These are phyloP conservation scores for Alloteropsis semialata DNA, from an alignment of 176 grass and related monocot species.

Conservation along the genomic window DNA sequence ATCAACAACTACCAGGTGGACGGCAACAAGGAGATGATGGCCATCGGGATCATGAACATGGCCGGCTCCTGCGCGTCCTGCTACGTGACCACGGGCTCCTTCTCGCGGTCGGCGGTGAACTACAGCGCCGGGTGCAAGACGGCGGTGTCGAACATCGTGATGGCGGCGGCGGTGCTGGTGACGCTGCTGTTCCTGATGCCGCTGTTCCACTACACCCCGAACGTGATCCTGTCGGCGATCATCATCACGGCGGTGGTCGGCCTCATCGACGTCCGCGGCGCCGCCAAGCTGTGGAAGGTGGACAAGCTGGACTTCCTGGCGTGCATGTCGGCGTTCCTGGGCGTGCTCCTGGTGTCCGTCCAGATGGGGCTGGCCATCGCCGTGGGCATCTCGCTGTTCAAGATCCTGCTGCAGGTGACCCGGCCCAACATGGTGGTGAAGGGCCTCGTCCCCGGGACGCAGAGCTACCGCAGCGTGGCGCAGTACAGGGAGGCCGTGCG, in stretches of 20 bases:
- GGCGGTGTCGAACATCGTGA: constrained; percentile 86
- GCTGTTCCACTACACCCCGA: constrained; percentile 92
- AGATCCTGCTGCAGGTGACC: constrained; percentile 89
- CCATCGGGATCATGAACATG: constrained; percentile 98
- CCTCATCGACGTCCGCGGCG: constrained; percentile 78
- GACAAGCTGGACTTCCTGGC: constrained; percentile 95
- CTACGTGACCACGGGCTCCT: constrained; percentile 95
- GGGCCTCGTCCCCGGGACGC: constrained; percentile 71
- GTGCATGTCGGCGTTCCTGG: constrained; percentile 76
- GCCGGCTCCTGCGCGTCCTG: constrained; percentile 89
- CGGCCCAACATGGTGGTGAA: constrained; percentile 66
- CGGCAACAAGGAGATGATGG: constrained; percentile 99
- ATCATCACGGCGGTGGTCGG: constrained; percentile 93
- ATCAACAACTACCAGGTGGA: constrained; percentile 99
- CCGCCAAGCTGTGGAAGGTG: constrained; percentile 76
- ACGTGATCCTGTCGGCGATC: constrained; percentile 94
- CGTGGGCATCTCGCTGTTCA: constrained; percentile 81
- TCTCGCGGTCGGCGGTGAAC: constrained; percentile 94
- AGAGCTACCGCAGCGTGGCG: constrained; percentile 72
- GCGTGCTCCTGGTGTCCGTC: constrained; percentile 88
- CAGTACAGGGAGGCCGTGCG: constrained; percentile 75
- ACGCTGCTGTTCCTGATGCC: constrained; percentile 99
- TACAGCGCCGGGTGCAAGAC: constrained; percentile 93
- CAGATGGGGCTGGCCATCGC: constrained; percentile 83
- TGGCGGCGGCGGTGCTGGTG: constrained; percentile 83